phyloP scores from a whole-genome alignment of 306 rosid species.

The Crotalaria pallida region DNA sequence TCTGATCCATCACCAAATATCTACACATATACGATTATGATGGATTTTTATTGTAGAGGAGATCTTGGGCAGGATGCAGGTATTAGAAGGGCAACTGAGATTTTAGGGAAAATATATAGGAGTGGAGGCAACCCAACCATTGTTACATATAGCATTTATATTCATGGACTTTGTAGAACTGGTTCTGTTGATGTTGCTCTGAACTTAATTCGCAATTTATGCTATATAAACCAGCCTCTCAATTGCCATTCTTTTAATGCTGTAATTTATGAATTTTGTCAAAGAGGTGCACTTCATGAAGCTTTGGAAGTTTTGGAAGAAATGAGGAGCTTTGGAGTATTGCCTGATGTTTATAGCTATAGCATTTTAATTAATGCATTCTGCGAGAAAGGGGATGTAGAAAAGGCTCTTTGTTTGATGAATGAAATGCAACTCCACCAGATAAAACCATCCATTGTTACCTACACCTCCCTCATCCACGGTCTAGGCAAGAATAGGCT shows the following conservation, averaged over 20 bases:
- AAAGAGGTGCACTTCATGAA: constrained; percentile 28
- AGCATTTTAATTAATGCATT: constrained; percentile 53
- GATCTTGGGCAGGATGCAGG: constrained; percentile 29
- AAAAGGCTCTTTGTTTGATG: constrained; percentile 29
- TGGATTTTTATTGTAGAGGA: constrained; percentile 47
- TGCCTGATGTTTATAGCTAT: constrained; percentile 59
- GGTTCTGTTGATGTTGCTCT: constrained; percentile 39
- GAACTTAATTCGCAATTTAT: constrained; percentile 32
- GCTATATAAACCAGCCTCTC: constrained; percentile 32
- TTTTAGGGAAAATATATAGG: constrained; percentile 43
- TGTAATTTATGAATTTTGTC: constrained; percentile 43
- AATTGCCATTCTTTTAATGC: constrained; percentile 51
- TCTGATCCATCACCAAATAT: constrained; percentile 53
- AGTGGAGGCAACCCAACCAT: constrained; percentile 47
- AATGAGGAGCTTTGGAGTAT: constrained; percentile 43
- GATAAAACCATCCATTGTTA: constrained; percentile 49
- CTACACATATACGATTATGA: constrained; percentile 57
- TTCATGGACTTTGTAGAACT: constrained; percentile 53
- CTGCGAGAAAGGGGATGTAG: constrained; percentile 40
- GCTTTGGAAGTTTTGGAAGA: constrained; percentile 46
- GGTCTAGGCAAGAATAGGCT: constrained; percentile 42
- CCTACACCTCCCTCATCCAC: constrained; percentile 46
- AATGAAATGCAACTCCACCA: constrained; percentile 37
- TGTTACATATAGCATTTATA: constrained; percentile 52
- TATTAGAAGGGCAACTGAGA: constrained; percentile 38